phyloP scores from a whole-genome alignment of 805 yeast species.

The Myxozyma mucilagina region DNA sequence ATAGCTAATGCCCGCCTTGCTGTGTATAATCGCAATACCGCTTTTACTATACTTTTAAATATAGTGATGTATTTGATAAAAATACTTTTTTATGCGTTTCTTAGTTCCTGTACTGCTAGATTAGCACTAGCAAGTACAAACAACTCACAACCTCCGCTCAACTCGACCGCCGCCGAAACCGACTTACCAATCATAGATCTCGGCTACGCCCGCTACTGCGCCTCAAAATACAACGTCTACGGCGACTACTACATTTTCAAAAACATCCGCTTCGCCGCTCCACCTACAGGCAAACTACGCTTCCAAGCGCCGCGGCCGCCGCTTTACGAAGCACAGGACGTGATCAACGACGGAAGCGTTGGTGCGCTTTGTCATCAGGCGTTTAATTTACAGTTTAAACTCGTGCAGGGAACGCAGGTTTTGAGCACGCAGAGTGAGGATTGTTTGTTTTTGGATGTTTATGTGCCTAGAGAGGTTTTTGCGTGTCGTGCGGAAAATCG shows the following conservation, averaged over 20 bases:
- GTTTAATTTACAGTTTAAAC: slow-evolving; percentile 1
- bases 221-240: slow-evolving; percentile 8
- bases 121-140: neutral
- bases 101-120: neutral
- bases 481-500: neutral
- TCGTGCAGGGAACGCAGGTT: slow-evolving; percentile 2
- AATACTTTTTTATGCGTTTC: too few species aligned
- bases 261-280: slow-evolving; percentile 28
- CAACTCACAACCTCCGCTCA: neutral
- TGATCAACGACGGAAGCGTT: slow-evolving; percentile 12
- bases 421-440: slow-evolving; percentile 14
- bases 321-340: neutral
- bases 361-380: slow-evolving; percentile 24
- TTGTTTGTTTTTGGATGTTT: slow-evolving; percentile 24
- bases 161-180: neutral
- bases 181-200: slow-evolving; percentile 17
- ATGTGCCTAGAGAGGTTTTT: slow-evolving; percentile 17
- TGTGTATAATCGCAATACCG: too few species aligned
- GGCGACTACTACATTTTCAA: slow-evolving; percentile 16
- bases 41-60: too few species aligned
- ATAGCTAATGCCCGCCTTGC: too few species aligned
- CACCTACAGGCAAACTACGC: slow-evolving; percentile 22
- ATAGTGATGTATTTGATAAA: too few species aligned
- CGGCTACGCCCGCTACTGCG: slow-evolving; percentile 24
- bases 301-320: slow-evolving; percentile 24